Evolutionary conservation across 1,284 basidiomycete genomes (phyloP).

Genomic region (Fomitopsis palustris): DNA sequence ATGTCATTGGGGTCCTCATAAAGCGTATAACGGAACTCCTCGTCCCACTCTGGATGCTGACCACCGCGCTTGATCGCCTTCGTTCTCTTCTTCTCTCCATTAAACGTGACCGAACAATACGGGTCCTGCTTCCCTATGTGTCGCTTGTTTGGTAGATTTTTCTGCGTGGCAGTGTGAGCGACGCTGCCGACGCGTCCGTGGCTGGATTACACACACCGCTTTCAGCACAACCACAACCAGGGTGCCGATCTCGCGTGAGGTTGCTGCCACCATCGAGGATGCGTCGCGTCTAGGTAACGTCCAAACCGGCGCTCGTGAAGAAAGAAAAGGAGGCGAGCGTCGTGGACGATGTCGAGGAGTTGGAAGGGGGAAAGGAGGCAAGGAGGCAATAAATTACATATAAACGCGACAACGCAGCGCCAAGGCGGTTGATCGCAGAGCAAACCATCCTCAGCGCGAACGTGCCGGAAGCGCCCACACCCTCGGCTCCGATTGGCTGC

Average conservation of each 20-base stretch:
- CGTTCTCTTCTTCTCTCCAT: constrained; percentile 80
- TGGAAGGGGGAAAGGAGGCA: background rate
- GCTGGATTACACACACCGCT: constrained; percentile 65
- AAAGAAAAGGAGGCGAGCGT: background rate
- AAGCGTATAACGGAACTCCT: constrained; percentile 93
- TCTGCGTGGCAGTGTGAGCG: constrained; percentile 40
- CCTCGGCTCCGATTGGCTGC: background rate
- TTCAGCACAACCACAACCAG: constrained; percentile 94
- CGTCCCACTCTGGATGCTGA: constrained; percentile 98
- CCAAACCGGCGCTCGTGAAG: background rate
- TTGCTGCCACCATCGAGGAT: constrained; percentile 14
- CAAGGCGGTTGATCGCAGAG: constrained; percentile 3
- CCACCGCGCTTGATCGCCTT: constrained; percentile 94
- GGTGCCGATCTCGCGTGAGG: constrained; percentile 77
- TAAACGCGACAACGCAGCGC: constrained; percentile 3
- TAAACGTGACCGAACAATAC: constrained; percentile 81
- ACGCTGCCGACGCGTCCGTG: background rate
- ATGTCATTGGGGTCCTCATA: constrained; percentile 77
- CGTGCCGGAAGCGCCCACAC: background rate
- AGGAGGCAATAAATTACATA: constrained; percentile 7
- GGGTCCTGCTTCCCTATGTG: constrained; percentile 98
- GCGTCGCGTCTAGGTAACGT: background rate
- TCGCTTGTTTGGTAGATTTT: constrained; percentile 90
- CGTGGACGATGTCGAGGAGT: background rate
- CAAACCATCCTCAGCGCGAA: background rate